phyloP scores from a whole-genome alignment of 805 yeast species.

The Monosporozyma aerobia region DNA sequence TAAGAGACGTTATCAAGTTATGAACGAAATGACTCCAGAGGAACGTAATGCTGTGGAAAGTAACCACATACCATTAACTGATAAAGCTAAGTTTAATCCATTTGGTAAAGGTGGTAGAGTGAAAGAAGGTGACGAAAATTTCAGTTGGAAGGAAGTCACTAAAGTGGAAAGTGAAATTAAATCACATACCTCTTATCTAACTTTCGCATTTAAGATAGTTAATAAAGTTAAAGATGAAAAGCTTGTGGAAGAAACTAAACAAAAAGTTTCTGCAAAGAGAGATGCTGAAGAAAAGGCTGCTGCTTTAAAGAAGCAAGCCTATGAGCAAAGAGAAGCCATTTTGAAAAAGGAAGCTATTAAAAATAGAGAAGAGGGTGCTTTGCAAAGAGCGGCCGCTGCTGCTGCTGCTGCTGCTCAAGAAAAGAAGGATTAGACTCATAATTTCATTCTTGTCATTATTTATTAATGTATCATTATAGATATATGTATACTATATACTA shows the following conservation, averaged over 20 bases:
- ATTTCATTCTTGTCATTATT: not conserved
- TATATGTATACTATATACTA: not conserved
- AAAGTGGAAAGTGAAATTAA: slow-evolving; percentile 78
- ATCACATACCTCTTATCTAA: slow-evolving; percentile 87
- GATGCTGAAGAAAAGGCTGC: not conserved
- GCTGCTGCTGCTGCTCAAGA: not conserved
- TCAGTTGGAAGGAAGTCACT: slow-evolving; percentile 77
- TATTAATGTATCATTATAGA: not conserved
- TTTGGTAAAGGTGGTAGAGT: slow-evolving; percentile 85
- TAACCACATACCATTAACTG: slow-evolving; percentile 25
- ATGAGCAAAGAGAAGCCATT: not conserved
- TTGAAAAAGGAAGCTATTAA: not conserved
- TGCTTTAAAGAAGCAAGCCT: not conserved
- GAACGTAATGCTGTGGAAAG: slow-evolving; percentile 9
- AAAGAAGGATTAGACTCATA: not conserved
- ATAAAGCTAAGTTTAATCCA: slow-evolving; percentile 64
- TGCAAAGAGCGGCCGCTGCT: not conserved
- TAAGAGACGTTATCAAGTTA: slow-evolving; percentile 38
- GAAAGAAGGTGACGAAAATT: slow-evolving; percentile 77
- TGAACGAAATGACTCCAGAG: slow-evolving; percentile 21
- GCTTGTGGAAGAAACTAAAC: slow-evolving; percentile 4
- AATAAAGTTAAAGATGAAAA: slow-evolving; percentile 16
- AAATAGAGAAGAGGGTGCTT: not conserved
- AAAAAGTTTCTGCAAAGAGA: not conserved
- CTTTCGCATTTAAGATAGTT: slow-evolving; percentile 62